A percentile compares a stretch with the other conserved stretches of the same genome.
phyloP scores from a whole-genome alignment of 495 filamentous ascomycete species.

The Penicillium cataractarum region DNA sequence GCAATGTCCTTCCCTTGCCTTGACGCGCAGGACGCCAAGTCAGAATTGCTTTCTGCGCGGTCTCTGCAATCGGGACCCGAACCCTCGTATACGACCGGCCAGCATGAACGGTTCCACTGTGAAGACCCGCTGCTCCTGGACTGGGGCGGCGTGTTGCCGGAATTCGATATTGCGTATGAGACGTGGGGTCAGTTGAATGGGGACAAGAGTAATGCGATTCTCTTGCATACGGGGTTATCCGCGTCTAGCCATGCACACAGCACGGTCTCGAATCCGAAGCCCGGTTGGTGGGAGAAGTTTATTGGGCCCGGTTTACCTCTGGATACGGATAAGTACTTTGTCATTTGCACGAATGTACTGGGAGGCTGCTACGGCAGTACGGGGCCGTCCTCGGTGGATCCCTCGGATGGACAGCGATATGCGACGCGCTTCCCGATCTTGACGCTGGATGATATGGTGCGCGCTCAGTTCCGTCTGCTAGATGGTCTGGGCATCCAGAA shows the following conservation, averaged over 20 bases:
- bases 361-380: slow-evolving; percentile 97
- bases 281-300: slow-evolving; percentile 99
- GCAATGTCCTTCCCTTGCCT: slow-evolving; percentile 95
- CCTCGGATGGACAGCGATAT: slow-evolving; percentile 83
- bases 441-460: slow-evolving; percentile 97
- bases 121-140: slow-evolving; percentile 79
- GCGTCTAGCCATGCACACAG: slow-evolving; percentile 96
- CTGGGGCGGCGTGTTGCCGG: slow-evolving; percentile 85
- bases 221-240: slow-evolving; percentile 91
- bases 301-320: slow-evolving; percentile 86
- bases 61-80: slow-evolving; percentile 82
- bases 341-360: slow-evolving; percentile 97
- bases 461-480: slow-evolving; percentile 88
- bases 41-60: slow-evolving; percentile 72
- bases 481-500: slow-evolving; percentile 77
- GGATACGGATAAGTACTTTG: slow-evolving; percentile 87
- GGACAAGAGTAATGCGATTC: slow-evolving; percentile 84
- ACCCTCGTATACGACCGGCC: slow-evolving; percentile 88
- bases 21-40: slow-evolving; percentile 83
- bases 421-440: slow-evolving; percentile 96
- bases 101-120: slow-evolving; percentile 75
- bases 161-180: slow-evolving; percentile 91
- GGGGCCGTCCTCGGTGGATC: slow-evolving; percentile 85
- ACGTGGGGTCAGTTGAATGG: slow-evolving; percentile 86
- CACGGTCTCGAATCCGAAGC: slow-evolving; percentile 78